phyloP scores from a whole-genome alignment of 139 green algal genomes.

The Astrephomene gubernaculifera region DNA sequence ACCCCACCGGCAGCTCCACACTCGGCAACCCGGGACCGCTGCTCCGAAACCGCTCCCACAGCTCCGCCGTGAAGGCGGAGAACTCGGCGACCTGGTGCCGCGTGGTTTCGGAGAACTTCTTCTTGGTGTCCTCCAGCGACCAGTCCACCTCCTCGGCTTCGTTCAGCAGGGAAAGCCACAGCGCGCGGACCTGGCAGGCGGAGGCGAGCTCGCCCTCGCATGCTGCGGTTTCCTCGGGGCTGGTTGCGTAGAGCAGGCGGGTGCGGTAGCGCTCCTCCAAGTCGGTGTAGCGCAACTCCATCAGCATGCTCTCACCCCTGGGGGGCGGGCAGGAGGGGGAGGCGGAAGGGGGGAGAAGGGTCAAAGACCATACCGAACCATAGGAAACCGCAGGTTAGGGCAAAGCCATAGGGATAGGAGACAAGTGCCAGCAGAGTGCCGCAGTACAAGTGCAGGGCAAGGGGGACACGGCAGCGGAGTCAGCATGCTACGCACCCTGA shows the following conservation, averaged over 20 bases:
- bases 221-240: conserved; percentile 46
- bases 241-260: conserved; percentile 70
- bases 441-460: no score
- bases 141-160: conserved; percentile 74
- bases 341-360: not conserved
- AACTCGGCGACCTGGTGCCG: conserved; percentile 75
- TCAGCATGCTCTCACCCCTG: conserved; percentile 68
- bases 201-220: conserved; percentile 51
- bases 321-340: not conserved
- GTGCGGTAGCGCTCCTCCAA: conserved; percentile 88
- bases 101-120: conserved; percentile 76
- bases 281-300: conserved; percentile 82
- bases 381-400: no score
- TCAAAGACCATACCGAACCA: no score
- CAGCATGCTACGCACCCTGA: no score
- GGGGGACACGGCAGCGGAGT: no score
- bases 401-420: no score
- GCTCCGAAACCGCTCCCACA: conserved; percentile 58
- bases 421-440: no score
- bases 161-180: conserved; percentile 58
- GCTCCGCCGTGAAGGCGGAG: conserved; percentile 42
- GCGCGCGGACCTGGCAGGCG: conserved; percentile 44
- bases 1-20: conserved; percentile 58
- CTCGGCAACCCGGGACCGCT: conserved; percentile 62
- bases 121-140: conserved; percentile 74